Evolutionary conservation across 2,329 filamentous ascomycete genomes (phyloP).

Genomic region (Didymella pomorum): DNA sequence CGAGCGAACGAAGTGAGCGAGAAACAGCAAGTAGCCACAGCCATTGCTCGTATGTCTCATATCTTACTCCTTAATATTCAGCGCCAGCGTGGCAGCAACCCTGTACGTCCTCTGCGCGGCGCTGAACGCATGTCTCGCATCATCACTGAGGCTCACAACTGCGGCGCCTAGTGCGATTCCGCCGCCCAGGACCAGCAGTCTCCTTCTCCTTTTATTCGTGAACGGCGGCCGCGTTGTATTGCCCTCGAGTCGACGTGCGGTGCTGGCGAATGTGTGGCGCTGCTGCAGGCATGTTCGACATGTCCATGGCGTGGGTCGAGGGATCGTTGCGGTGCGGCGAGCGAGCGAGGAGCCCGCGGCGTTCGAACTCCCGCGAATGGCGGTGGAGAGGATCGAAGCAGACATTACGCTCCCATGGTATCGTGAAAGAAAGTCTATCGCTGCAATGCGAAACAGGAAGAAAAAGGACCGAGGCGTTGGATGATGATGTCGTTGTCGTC

Average conservation of each 20-base stretch:
- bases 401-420: constrained; percentile 40
- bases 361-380: constrained; percentile 14
- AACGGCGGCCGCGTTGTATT: background rate
- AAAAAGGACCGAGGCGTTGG: background rate
- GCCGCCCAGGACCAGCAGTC: constrained; percentile 38
- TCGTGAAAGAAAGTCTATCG: constrained; percentile 1
- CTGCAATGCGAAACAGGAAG: background rate
- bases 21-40: no score
- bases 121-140: constrained; percentile 78
- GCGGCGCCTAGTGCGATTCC: constrained; percentile 50
- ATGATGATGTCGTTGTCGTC: constrained; percentile 3
- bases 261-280: constrained; percentile 25
- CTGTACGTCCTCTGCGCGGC: constrained; percentile 79
- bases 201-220: constrained; percentile 37
- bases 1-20: background rate
- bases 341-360: constrained; percentile 15
- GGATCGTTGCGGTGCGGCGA: constrained; percentile 27
- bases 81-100: constrained; percentile 75
- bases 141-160: constrained; percentile 63
- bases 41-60: no score
- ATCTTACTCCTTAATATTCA: constrained; percentile 86
- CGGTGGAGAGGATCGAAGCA: constrained; percentile 33
- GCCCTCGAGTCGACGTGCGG: background rate
- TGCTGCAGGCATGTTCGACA: constrained; percentile 47
- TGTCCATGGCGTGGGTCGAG: constrained; percentile 48